Evolutionary conservation across 257 asterid genomes (phyloP).

Genomic region (Gynochthodes officinalis): DNA sequence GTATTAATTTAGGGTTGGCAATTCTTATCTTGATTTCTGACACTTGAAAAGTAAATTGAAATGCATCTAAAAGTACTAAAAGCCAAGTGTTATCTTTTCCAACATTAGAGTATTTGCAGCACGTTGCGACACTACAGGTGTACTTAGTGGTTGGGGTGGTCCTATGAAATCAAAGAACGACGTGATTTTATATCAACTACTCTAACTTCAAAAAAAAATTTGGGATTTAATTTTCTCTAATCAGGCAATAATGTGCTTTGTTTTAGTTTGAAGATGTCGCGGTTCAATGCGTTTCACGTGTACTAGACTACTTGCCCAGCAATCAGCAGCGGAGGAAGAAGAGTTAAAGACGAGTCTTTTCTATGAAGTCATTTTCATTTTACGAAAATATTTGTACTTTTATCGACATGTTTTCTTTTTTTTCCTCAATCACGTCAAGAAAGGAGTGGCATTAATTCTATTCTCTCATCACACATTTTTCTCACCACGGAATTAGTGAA

Average conservation of each 20-base stretch:
- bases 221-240: background rate
- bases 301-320: no score
- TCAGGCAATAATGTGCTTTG: background rate
- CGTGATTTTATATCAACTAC: no score
- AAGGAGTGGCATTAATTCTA: no score
- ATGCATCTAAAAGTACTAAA: background rate
- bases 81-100: background rate
- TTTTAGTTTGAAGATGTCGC: background rate
- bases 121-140: background rate
- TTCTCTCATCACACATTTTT: no score
- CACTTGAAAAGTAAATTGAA: background rate
- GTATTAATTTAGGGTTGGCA: no score
- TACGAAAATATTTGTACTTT: no score
- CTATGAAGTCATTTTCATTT: background rate
- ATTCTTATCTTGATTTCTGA: background rate
- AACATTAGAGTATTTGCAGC: background rate
- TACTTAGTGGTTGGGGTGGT: background rate
- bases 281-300: constrained; percentile 9
- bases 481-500: no score
- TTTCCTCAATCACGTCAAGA: no score
- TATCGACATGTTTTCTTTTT: no score
- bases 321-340: no score
- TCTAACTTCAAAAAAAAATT: no score
- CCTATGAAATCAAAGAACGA: background rate
- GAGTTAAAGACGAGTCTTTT: no score